Conservation (phyloP, 179 eudicot species). For the Camellia oleifera region DNA sequence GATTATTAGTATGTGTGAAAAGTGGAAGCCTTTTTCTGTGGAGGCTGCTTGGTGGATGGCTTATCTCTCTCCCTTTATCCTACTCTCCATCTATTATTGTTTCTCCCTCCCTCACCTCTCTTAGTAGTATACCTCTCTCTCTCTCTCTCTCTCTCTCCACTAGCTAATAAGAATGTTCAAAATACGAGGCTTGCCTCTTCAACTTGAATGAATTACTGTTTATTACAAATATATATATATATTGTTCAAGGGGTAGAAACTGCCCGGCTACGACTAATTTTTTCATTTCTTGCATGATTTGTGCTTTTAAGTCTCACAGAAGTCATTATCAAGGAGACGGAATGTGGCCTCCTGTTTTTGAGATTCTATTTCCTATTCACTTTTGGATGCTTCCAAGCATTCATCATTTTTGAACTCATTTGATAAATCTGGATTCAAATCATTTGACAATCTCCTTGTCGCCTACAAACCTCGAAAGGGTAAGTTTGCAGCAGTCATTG, state of each 20-base stretch:
- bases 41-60: background rate
- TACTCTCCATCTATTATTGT: background rate
- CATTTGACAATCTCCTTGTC: slow-evolving; percentile 50
- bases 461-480: slow-evolving; percentile 88
- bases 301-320: slow-evolving; percentile 67
- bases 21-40: background rate
- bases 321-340: slow-evolving; percentile 58
- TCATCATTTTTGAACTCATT: slow-evolving; percentile 59
- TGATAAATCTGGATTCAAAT: slow-evolving; percentile 62
- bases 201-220: background rate
- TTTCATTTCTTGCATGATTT: background rate
- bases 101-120: no score
- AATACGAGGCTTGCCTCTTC: background rate
- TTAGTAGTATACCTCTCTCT: background rate
- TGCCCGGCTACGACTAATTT: background rate
- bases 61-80: slow-evolving; percentile 8
- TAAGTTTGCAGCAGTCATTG: slow-evolving; percentile 56
- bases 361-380: slow-evolving; percentile 62
- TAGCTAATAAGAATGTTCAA: background rate
- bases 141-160: background rate
- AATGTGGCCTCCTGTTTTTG: slow-evolving; percentile 35
- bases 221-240: background rate
- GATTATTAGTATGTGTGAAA: background rate
- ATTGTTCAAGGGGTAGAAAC: background rate
- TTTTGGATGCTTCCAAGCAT: slow-evolving; percentile 73